Conservation (phyloP, 2,329 filamentous ascomycete genomes). For the Fusarium sp. region DNA sequence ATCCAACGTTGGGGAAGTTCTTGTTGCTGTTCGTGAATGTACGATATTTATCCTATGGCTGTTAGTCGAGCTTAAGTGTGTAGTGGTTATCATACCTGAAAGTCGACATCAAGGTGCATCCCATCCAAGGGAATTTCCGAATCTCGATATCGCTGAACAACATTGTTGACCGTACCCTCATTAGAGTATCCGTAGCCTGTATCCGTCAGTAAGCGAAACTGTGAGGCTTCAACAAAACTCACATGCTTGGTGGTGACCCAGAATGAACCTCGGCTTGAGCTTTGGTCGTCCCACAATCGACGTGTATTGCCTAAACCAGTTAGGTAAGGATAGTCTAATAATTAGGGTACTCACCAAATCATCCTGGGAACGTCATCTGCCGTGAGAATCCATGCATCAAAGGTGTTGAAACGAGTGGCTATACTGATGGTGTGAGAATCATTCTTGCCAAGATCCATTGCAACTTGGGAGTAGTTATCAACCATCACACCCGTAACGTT, state of each 20-base stretch:
- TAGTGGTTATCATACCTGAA: neutral
- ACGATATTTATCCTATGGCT: neutral
- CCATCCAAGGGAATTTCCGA: neutral
- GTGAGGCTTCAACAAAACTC: accelerated
- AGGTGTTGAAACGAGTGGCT: constrained; percentile 3
- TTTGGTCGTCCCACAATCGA: constrained; percentile 1
- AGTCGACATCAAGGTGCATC: neutral
- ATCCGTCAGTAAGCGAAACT: neutral
- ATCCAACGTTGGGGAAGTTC: neutral
- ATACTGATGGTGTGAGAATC: neutral
- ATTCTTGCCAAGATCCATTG: neutral
- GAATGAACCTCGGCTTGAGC: constrained; percentile 2
- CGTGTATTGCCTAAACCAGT: neutral
- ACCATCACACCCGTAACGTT: neutral
- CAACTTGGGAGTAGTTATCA: neutral
- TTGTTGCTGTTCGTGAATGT: neutral
- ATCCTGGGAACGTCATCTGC: neutral
- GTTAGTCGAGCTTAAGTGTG: neutral
- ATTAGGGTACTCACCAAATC: neutral
- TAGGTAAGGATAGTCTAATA: accelerated
- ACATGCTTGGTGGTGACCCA: neutral
- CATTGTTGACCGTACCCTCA: neutral
- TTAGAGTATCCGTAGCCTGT: neutral
- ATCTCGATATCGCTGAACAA: neutral
- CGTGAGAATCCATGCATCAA: neutral